Percentiles rank a stretch among this genome's conserved stretches.
Evolutionary conservation across 2,329 filamentous ascomycete species (phyloP).

Genomic region (Penicillium sp.): DNA sequence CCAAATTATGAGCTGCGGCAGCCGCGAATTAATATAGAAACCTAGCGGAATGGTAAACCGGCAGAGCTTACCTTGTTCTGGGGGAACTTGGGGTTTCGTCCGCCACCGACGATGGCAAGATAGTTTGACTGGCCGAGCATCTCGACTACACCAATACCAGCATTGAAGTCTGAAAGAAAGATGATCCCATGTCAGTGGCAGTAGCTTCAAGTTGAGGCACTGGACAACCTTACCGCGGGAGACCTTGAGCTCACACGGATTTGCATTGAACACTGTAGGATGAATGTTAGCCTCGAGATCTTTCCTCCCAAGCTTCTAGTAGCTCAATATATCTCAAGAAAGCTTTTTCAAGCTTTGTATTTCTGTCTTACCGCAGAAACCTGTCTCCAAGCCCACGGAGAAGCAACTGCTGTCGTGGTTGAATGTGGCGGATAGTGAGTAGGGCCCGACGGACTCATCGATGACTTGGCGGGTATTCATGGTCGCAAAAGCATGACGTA

Average conservation of each 20-base stretch:
- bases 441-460: slow-evolving; percentile 70
- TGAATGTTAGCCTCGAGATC: slow-evolving; percentile 17
- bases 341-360: slow-evolving; percentile 3
- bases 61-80: slow-evolving; percentile 69
- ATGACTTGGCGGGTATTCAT: slow-evolving; percentile 93
- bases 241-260: slow-evolving; percentile 69
- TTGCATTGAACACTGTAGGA: slow-evolving; percentile 67
- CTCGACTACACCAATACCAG: slow-evolving; percentile 76
- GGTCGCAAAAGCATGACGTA: slow-evolving; percentile 23
- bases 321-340: not conserved
- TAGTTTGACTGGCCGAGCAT: slow-evolving; percentile 89
- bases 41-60: not conserved
- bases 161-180: slow-evolving; percentile 65
- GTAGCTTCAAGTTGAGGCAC: not conserved
- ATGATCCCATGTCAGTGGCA: not conserved
- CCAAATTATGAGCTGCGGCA: slow-evolving; percentile 72
- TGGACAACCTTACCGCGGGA: slow-evolving; percentile 52
- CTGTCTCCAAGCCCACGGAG: slow-evolving; percentile 79
- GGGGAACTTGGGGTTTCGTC: slow-evolving; percentile 79
- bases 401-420: slow-evolving; percentile 85
- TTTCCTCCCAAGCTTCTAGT: not conserved
- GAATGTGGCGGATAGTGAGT: slow-evolving; percentile 80
- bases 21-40: not conserved
- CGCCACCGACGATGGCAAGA: slow-evolving; percentile 84
- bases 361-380: slow-evolving; percentile 70